These are phyloP conservation scores for Verticillium tricorpus DNA, from an alignment of 2,329 filamentous ascomycete genomes.

Conservation along the genomic window DNA sequence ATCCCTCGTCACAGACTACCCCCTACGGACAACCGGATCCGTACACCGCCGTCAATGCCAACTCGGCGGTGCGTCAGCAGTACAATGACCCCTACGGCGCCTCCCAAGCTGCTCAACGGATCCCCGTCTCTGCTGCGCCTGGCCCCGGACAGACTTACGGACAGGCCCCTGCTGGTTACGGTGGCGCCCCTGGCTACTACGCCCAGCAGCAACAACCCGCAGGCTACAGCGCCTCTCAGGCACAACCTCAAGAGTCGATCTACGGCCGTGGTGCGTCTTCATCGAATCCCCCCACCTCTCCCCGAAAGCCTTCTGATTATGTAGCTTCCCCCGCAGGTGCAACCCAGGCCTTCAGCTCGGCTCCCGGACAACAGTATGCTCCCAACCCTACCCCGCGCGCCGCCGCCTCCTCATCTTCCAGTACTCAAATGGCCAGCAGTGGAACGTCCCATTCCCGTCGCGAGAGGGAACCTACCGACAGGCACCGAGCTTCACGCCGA, in stretches of 20 bases:
- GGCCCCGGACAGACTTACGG: conserved; percentile 11
- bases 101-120: conserved; percentile 6
- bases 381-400: conserved; percentile 34
- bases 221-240: conserved; percentile 3
- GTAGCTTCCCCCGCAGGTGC: conserved; percentile 49
- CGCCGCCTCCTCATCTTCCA: conserved; percentile 28
- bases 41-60: conserved; percentile 8
- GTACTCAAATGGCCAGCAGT: conserved; percentile 32
- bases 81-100: conserved; percentile 10
- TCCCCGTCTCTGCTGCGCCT: conserved; percentile 9
- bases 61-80: neutral
- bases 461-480: conserved; percentile 36
- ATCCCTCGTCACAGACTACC: conserved; percentile 11
- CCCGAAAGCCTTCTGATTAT: conserved; percentile 35
- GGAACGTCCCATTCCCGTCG: conserved; percentile 24
- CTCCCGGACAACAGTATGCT: conserved; percentile 49
- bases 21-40: conserved; percentile 8
- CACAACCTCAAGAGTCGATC: conserved; percentile 46
- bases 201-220: conserved; percentile 3
- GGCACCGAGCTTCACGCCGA: conserved; percentile 33
- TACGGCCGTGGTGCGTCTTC: conserved; percentile 58
- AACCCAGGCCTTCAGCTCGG: conserved; percentile 24
- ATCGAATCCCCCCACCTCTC: conserved; percentile 9
- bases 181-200: conserved; percentile 22
- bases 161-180: conserved; percentile 9